Percentiles rank a stretch among this genome's conserved stretches.
Conservation (phyloP, 192 early-diverging fungal species). For the Paraglomus brasilianum region DNA sequence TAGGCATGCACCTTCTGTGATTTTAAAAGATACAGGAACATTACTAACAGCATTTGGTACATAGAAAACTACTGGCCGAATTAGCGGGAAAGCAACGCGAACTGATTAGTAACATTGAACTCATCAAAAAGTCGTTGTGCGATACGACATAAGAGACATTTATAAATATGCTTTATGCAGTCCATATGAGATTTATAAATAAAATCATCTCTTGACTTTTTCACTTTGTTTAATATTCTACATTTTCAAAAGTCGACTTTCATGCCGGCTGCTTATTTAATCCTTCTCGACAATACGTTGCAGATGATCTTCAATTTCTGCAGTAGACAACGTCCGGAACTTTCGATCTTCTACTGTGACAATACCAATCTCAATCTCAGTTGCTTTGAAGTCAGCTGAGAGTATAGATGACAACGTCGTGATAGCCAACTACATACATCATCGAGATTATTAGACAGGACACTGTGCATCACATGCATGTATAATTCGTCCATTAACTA, state of each 20-base stretch:
- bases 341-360: constrained; percentile 71
- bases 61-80: constrained; percentile 20
- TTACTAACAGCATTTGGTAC: not conserved
- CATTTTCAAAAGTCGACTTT: too few relatives aligned
- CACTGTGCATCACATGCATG: not conserved
- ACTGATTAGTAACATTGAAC: constrained; percentile 18
- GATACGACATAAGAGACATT: too few relatives aligned
- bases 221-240: too few relatives aligned
- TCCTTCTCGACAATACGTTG: constrained; percentile 86
- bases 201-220: too few relatives aligned
- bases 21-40: constrained; percentile 1
- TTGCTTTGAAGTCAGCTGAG: constrained; percentile 91
- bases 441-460: not conserved
- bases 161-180: too few relatives aligned
- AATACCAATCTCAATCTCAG: constrained; percentile 94
- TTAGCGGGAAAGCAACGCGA: not conserved
- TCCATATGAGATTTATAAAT: too few relatives aligned
- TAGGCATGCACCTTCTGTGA: constrained; percentile 30
- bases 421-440: constrained; percentile 73
- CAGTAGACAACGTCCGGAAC: constrained; percentile 75
- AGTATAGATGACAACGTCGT: constrained; percentile 90
- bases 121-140: not conserved
- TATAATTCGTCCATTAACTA: constrained; percentile 4
- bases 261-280: too few relatives aligned
- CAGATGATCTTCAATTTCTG: constrained; percentile 88